phyloP scores from a whole-genome alignment of 1,284 basidiomycete species.

The Malassezia arunalokei region DNA sequence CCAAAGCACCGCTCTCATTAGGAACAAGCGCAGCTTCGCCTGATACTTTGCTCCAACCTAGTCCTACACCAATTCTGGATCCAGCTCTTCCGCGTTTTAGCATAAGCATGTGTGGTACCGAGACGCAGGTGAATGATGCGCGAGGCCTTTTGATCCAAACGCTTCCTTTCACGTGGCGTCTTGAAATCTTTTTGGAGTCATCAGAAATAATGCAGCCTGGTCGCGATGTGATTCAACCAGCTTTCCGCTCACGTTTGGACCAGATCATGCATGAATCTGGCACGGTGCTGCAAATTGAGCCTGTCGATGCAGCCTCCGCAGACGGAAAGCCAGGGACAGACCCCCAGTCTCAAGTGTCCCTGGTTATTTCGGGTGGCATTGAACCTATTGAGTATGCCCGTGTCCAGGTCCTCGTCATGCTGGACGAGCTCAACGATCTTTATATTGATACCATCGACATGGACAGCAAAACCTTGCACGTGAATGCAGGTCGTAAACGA shows the following conservation, averaged over 20 bases:
- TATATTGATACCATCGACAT: conserved; percentile 84
- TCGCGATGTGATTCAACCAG: conserved; percentile 58
- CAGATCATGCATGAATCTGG: conserved; percentile 77
- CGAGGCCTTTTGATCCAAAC: conserved; percentile 78
- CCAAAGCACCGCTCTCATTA: no score
- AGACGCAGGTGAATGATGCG: conserved; percentile 82
- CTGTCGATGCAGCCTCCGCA: conserved; percentile 20
- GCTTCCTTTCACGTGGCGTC: conserved; percentile 70
- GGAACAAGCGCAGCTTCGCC: no score
- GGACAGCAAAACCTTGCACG: conserved; percentile 84
- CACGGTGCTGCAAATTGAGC: conserved; percentile 69
- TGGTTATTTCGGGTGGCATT: conserved; percentile 71
- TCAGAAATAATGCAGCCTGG: conserved; percentile 36
- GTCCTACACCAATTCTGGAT: background rate
- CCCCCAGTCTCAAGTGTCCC: conserved; percentile 70
- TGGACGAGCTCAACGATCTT: conserved; percentile 61
- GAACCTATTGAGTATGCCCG: conserved; percentile 84
- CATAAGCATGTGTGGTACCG: conserved; percentile 77
- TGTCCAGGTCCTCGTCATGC: conserved; percentile 76
- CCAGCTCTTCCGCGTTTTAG: conserved; percentile 1
- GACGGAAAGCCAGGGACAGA: background rate
- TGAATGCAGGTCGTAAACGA: conserved; percentile 82
- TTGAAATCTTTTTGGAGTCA: conserved; percentile 67
- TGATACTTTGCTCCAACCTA: background rate
- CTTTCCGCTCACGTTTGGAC: conserved; percentile 75